phyloP scores from a whole-genome alignment of 1,139 yeast genomes.

The Candida sp. region DNA sequence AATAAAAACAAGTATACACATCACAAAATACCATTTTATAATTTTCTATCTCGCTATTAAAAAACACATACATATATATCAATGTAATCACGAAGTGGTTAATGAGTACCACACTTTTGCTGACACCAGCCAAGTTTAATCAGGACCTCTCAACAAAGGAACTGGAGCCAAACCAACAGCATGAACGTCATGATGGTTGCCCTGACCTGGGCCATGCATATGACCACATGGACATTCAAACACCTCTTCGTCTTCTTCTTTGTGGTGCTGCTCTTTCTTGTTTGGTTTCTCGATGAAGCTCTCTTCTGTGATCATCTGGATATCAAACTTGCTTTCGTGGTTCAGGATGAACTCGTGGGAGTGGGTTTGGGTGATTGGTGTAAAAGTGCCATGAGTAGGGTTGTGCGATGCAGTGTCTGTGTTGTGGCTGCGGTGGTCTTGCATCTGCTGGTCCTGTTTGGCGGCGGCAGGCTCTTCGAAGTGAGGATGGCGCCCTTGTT shows the following conservation, averaged over 20 bases:
- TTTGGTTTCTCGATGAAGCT: conserved; percentile 5
- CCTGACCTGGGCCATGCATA: conserved; percentile 41
- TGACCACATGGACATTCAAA: conserved; percentile 38
- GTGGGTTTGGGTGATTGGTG: conserved; percentile 15
- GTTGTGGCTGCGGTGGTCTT: background rate
- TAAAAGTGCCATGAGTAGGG: conserved; percentile 13
- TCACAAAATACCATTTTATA: too few species aligned
- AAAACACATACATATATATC: background rate
- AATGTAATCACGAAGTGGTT: background rate
- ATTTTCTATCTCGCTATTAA: background rate
- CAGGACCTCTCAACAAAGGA: conserved; percentile 39
- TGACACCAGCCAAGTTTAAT: too few species aligned
- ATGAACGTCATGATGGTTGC: conserved; percentile 27
- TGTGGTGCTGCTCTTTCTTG: background rate
- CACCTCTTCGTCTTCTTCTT: conserved; percentile 3
- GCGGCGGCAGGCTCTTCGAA: background rate
- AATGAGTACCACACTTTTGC: too few species aligned
- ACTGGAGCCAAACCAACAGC: conserved; percentile 34
- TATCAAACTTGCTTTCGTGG: conserved; percentile 6
- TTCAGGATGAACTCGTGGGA: conserved; percentile 10
- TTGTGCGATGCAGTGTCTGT: conserved; percentile 7
- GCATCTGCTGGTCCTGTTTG: background rate
- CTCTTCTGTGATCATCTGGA: conserved; percentile 14
- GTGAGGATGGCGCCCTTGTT: conserved; percentile 3
- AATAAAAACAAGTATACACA: background rate